Evolutionary conservation across 768 basidiomycete species (phyloP).

Genomic region (Amanita pseudoporphyria): DNA sequence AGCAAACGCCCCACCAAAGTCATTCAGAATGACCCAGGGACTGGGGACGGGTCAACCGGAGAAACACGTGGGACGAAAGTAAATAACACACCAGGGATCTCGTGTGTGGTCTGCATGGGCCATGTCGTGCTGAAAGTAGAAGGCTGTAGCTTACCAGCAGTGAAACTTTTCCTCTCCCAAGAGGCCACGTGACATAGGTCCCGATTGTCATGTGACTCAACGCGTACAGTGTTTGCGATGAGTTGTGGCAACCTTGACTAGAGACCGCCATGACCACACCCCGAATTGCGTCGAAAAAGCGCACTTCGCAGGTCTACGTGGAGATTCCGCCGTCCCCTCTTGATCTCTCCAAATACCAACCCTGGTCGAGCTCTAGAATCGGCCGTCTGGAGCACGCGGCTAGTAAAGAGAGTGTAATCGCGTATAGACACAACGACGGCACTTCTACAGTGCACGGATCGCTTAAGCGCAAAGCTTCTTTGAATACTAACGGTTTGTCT

Average conservation of each 20-base stretch:
- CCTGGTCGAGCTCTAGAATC: not conserved
- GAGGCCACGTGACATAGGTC: slow-evolving; percentile 1
- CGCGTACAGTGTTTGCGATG: not conserved
- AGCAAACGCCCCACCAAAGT: slow-evolving; percentile 95
- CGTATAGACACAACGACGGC: not conserved
- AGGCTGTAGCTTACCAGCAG: slow-evolving; percentile 8
- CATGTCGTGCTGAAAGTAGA: slow-evolving; percentile 35
- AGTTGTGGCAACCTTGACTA: not conserved
- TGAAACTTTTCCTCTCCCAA: slow-evolving; percentile 7
- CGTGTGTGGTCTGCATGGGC: slow-evolving; percentile 88
- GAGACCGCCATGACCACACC: slow-evolving; percentile 14
- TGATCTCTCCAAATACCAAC: not conserved
- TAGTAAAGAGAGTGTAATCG: not conserved
- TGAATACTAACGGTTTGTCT: slow-evolving; percentile 9
- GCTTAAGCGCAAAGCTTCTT: slow-evolving; percentile 41
- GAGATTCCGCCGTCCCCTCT: slow-evolving; percentile 45
- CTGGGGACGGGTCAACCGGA: slow-evolving; percentile 28
- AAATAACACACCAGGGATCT: slow-evolving; percentile 68
- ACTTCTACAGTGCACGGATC: slow-evolving; percentile 17
- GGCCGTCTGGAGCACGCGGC: slow-evolving; percentile 5
- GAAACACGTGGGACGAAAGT: not conserved
- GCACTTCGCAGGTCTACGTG: slow-evolving; percentile 43
- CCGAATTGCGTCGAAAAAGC: slow-evolving; percentile 18
- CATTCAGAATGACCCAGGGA: slow-evolving; percentile 97
- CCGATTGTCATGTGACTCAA: not conserved